Evolutionary conservation across 148 eudicot genomes (phyloP), one percentile per base, ranked within the genome.

Genomic region (Cornus suecica): DNA sequence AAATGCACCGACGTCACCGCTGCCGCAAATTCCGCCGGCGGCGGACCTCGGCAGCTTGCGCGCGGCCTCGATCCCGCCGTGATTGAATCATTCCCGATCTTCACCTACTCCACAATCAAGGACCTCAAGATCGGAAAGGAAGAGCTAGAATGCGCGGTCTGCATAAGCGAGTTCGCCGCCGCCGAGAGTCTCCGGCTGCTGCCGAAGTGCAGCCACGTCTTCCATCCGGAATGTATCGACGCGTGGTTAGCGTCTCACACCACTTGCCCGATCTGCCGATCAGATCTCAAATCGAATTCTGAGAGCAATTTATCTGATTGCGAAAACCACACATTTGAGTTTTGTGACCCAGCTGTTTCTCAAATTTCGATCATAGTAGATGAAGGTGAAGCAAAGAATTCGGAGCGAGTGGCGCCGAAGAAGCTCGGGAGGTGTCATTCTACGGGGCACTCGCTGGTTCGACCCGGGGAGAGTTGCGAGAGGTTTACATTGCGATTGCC

Each of bases 171-270:
- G 27, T 87, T 88, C 73, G 74, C 61, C 0, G 78, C 79, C 4
- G 81, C 72, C 9, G 88, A 84, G 20, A 63, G 69, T 3, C 80
- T 88, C 18, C 77, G 87, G 20, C 65, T 86, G 63, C 31, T 88
- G 0, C 87, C 91, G 0, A 76, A 74, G 63, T 88, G 91, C 62
- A 84, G 86, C 26, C 91, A 86, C 27, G 89, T 84, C 5, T 88
- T 88, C 30, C 91, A 88, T 63, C 70, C 84, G 0, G 84, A 82
- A 8, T 88, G 89, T 34, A 85, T 88, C 58, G 87, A 88, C 60
- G 42, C 76, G 9, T 88, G 91, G 91, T 80, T 88, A 3, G 72
- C 54, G 16, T 79, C 66, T 0, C 89, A 86, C 73, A 24, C 77
- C 6, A 88, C 89, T 2, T 88, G 91, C 26, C 84, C 84, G 3